Conservation (phyloP, 2,329 filamentous ascomycete species). For the Bimuria novae-zelandiae region DNA sequence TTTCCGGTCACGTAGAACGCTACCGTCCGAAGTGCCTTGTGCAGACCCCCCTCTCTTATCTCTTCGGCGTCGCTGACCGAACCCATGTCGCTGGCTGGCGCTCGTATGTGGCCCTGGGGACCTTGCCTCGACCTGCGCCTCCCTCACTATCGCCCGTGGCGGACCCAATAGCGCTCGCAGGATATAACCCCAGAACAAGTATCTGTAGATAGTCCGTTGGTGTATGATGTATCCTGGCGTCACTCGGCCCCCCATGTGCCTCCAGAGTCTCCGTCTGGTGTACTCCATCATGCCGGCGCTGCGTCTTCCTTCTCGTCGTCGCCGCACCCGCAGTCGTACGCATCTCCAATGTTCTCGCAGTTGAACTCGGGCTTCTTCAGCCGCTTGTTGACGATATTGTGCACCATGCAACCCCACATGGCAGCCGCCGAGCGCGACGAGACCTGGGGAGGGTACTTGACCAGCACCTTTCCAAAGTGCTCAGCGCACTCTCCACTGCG, state of each 20-base stretch:
- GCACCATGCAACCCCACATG: conserved; percentile 69
- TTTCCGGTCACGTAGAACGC: not conserved
- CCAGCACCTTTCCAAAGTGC: conserved; percentile 65
- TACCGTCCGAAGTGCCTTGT: not conserved
- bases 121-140: conserved; percentile 14
- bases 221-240: not conserved
- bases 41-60: not conserved
- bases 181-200: not conserved
- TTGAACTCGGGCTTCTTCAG: conserved; percentile 65
- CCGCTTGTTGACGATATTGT: conserved; percentile 68
- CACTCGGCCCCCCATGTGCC: not conserved
- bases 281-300: conserved; percentile 12
- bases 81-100: not conserved
- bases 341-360: conserved; percentile 67
- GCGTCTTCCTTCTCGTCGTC: conserved; percentile 53
- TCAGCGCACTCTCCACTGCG: conserved; percentile 66
- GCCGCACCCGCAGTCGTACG: conserved; percentile 69
- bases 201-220: not conserved
- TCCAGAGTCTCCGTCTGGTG: not conserved
- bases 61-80: not conserved
- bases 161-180: conserved; percentile 9
- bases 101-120: not conserved
- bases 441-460: conserved; percentile 67
- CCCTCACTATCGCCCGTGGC: conserved; percentile 10
- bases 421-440: conserved; percentile 65